Evolutionary conservation across 371 early-diverging fungal genomes (phyloP).

Genomic region (Syncephalastrum racemosum): DNA sequence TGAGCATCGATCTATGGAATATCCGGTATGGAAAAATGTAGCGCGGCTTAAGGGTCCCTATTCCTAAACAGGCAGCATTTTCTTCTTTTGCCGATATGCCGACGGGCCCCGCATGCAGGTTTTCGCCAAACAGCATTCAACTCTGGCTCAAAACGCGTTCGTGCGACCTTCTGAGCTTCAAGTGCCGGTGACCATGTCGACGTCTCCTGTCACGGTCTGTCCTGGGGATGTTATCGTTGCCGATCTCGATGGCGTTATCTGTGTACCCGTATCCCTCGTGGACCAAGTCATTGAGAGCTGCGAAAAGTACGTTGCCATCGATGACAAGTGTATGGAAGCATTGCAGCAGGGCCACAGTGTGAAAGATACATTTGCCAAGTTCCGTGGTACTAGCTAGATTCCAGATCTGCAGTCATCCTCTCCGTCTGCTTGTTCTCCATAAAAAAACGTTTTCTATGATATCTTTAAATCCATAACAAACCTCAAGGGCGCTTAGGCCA

Average conservation of each 20-base stretch:
- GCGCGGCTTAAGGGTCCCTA: neutral
- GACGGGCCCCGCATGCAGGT: slow-evolving; percentile 35
- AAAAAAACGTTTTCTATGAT: no score
- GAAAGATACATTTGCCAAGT: slow-evolving; percentile 68
- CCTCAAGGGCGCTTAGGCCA: no score
- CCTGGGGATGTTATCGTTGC: slow-evolving; percentile 79
- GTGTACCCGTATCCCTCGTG: slow-evolving; percentile 58
- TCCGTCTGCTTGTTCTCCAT: no score
- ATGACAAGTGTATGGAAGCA: slow-evolving; percentile 73
- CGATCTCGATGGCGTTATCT: slow-evolving; percentile 78
- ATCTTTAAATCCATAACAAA: no score
- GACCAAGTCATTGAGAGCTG: slow-evolving; percentile 59
- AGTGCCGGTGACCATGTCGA: slow-evolving; percentile 58
- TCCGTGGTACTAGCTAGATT: slow-evolving; percentile 43
- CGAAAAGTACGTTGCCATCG: slow-evolving; percentile 54
- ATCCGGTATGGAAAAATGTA: slow-evolving; percentile 51
- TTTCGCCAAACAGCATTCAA: slow-evolving; percentile 64
- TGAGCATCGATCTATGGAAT: slow-evolving; percentile 61
- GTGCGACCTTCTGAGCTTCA: slow-evolving; percentile 65
- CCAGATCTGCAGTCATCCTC: no score
- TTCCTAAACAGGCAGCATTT: no score
- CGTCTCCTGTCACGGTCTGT: slow-evolving; percentile 53
- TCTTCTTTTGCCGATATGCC: no score
- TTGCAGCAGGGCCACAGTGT: slow-evolving; percentile 59
- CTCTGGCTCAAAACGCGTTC: slow-evolving; percentile 68